These are phyloP conservation scores for Aspergillus pseudonomiae DNA, from an alignment of 2,329 filamentous ascomycete species.

Conservation along the genomic window DNA sequence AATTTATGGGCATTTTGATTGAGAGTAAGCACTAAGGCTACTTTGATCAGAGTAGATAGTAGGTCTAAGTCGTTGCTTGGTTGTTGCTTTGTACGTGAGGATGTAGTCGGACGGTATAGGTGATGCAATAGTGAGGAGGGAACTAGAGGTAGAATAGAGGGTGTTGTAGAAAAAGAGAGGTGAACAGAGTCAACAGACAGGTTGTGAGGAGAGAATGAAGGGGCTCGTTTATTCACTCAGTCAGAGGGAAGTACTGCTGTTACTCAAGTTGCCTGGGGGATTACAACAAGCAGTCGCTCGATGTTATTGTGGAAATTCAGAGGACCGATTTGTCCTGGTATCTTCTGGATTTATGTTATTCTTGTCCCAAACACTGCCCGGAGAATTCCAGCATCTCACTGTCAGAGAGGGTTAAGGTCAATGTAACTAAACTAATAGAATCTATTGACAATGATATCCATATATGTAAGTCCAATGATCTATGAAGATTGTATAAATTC, in stretches of 20 bases:
- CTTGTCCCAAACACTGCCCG: neutral
- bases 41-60: neutral
- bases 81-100: neutral
- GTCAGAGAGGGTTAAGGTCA: neutral
- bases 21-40: neutral
- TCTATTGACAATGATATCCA: neutral
- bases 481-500: neutral
- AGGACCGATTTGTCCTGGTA: neutral
- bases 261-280: neutral
- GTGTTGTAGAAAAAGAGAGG: neutral
- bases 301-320: neutral
- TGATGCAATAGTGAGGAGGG: neutral
- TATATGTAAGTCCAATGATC: neutral
- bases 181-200: neutral
- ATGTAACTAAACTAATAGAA: neutral
- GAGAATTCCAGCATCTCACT: neutral
- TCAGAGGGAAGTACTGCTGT: neutral
- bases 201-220: neutral
- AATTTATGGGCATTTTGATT: constrained; percentile 32
- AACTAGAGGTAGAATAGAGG: neutral
- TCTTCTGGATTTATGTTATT: neutral
- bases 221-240: neutral
- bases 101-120: neutral
- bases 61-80: neutral
- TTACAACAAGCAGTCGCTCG: neutral